phyloP scores from a whole-genome alignment of 106 monocot genomes.

The Dioscorea dumetorum region DNA sequence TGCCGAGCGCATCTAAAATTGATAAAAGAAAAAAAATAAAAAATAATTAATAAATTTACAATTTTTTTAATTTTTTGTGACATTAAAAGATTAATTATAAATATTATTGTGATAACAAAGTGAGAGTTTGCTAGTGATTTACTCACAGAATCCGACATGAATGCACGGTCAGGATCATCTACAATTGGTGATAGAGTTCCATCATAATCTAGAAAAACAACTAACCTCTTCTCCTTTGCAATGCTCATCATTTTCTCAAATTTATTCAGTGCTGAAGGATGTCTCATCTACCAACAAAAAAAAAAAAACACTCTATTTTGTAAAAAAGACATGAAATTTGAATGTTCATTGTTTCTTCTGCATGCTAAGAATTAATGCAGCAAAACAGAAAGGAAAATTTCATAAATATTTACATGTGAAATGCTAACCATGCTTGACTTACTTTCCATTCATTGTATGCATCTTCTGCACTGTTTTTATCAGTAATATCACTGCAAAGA shows the following conservation, averaged over 20 bases:
- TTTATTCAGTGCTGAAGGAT: slow-evolving; percentile 28
- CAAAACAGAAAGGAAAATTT: not conserved
- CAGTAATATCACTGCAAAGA: not conserved
- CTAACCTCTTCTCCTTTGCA: slow-evolving; percentile 20
- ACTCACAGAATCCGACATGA: slow-evolving; percentile 27
- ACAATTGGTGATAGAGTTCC: slow-evolving; percentile 39
- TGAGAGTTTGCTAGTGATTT: too few relatives aligned
- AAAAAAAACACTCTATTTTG: not conserved
- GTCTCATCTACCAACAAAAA: slow-evolving; percentile 15
- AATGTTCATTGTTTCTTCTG: not conserved
- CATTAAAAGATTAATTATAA: not conserved
- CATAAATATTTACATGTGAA: not conserved
- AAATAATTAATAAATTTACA: too few relatives aligned
- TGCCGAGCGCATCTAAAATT: slow-evolving; percentile 11
- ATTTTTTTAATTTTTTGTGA: too few relatives aligned
- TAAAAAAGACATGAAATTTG: too few relatives aligned
- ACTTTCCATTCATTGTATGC: not conserved
- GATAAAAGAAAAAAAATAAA: not conserved
- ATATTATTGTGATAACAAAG: not conserved
- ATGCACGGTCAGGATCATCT: slow-evolving; percentile 27
- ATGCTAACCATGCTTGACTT: not conserved
- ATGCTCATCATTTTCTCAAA: slow-evolving; percentile 24
- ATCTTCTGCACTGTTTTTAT: not conserved
- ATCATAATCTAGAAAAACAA: slow-evolving; percentile 34
- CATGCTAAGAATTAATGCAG: not conserved